Evolutionary conservation across 148 eudicot species (phyloP).

Genomic region (Vaccinium corymbosum): DNA sequence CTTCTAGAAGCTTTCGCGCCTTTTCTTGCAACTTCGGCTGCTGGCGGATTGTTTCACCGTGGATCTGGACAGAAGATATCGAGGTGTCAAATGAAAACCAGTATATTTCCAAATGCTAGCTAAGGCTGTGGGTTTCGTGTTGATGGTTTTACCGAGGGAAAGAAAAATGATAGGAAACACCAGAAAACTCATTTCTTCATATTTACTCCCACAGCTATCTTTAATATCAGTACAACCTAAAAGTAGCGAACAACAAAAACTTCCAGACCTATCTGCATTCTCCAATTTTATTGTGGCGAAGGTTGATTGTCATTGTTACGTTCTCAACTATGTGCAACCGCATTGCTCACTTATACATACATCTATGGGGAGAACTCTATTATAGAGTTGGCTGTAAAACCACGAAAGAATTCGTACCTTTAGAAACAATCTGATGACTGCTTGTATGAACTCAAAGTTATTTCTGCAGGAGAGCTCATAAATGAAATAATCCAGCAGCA

Average conservation of each 20-base stretch:
- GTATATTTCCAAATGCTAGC: background rate
- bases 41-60: conserved; percentile 77
- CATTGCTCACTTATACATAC: background rate
- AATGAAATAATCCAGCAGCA: conserved; percentile 82
- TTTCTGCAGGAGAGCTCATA: conserved; percentile 66
- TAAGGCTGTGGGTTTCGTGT: background rate
- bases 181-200: background rate
- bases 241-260: background rate
- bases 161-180: background rate
- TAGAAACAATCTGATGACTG: conserved; percentile 72
- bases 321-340: background rate
- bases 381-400: background rate
- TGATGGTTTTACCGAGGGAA: background rate
- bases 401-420: conserved; percentile 45
- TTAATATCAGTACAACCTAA: background rate
- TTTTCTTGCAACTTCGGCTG: conserved; percentile 67
- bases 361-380: background rate
- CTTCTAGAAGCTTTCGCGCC: conserved; percentile 67
- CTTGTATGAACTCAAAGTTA: conserved; percentile 94
- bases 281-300: background rate
- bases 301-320: background rate
- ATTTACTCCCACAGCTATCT: background rate
- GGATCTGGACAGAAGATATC: conserved; percentile 53
- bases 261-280: background rate
- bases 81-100: background rate